Percentiles rank a stretch among this genome's conserved stretches.
Evolutionary conservation across 2,329 filamentous ascomycete genomes (phyloP).

Genomic region (Blastomyces gilchristii): DNA sequence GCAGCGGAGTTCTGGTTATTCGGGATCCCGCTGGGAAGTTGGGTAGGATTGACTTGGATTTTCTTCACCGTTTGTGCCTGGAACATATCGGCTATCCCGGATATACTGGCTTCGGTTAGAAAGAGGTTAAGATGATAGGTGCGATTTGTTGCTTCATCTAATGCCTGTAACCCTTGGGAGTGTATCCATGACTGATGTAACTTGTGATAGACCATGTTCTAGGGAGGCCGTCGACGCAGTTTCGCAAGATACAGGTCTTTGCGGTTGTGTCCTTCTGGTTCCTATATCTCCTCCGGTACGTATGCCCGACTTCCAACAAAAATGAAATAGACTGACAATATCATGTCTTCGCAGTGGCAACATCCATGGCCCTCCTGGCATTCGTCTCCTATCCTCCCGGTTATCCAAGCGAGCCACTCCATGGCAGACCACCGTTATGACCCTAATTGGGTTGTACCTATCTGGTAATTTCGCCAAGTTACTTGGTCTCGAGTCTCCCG

Average conservation of each 20-base stretch:
- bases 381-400: slow-evolving; percentile 60
- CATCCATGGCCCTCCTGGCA: slow-evolving; percentile 73
- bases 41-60: too few species aligned
- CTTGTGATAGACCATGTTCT: slow-evolving; percentile 65
- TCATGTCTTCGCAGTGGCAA: slow-evolving; percentile 52
- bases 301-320: background rate
- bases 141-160: background rate
- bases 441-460: slow-evolving; percentile 83
- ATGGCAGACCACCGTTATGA: slow-evolving; percentile 82
- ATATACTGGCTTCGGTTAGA: background rate
- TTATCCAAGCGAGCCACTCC: slow-evolving; percentile 63
- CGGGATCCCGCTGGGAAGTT: background rate
- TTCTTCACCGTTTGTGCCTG: too few species aligned
- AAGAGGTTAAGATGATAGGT: slow-evolving; percentile 4
- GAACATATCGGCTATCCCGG: too few species aligned
- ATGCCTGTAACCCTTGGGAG: background rate
- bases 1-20: background rate
- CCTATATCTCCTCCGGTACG: slow-evolving; percentile 65
- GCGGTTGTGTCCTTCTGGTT: slow-evolving; percentile 89
- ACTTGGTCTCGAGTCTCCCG: slow-evolving; percentile 79
- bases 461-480: slow-evolving; percentile 90
- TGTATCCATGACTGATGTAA: background rate
- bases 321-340: slow-evolving; percentile 14
- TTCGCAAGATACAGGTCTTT: slow-evolving; percentile 84
- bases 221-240: slow-evolving; percentile 80